Base-by-base conservation (phyloP, 192 early-diverging fungal species). In the Phycomyces blakesleeanus region DNA sequence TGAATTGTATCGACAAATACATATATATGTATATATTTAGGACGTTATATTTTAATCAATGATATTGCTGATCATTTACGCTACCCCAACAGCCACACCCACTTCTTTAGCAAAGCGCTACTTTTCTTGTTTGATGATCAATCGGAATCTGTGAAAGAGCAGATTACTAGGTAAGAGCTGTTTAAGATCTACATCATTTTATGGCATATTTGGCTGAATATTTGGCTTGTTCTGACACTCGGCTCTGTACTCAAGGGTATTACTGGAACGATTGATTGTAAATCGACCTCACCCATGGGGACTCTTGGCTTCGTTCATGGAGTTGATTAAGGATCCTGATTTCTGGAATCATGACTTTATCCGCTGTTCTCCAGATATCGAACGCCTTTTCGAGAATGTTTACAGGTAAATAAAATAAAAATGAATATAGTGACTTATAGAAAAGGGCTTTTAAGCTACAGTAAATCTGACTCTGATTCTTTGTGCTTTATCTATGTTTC, bases 271-370 rank as follows among this genome's bases (percentile, higher is more conserved):
- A 52, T 78, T 98, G 42, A 89, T 99, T 69, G 97, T 95, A 11
- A 95, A 94, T 77, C 82, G 95, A 49, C 97, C 97, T 22, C 94
- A 97, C 77, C 97, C 97, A 54, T 98, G 96, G 90, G 97, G 97
- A 12, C 81, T 99, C 57, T 78, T 98, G 65, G 90, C 96, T 11
- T 96, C 95, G 12, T 94, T 98, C 67, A 96, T 96, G 54, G 95
- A 98, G 69, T 73, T 99, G 64, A 91, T 98, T 74, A 91, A 91
- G 59, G 95, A 97, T 72, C 90, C 89, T 56, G 68, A 73, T 42
- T 86, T 86, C 72, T 84, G 84, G 82, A 75, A 77, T 18, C 80
- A 83, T 57, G 72, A 71, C 1, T 86, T 86, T 51, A 82, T 81
- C 8, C 76, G 83, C 37, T 86, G 86, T 53, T 84, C 90, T 12